Percentiles rank a stretch among this genome's conserved stretches.
These are phyloP conservation scores for Leishmania gerbilli DNA, from an alignment of 208 protist species.

Conservation along the genomic window DNA sequence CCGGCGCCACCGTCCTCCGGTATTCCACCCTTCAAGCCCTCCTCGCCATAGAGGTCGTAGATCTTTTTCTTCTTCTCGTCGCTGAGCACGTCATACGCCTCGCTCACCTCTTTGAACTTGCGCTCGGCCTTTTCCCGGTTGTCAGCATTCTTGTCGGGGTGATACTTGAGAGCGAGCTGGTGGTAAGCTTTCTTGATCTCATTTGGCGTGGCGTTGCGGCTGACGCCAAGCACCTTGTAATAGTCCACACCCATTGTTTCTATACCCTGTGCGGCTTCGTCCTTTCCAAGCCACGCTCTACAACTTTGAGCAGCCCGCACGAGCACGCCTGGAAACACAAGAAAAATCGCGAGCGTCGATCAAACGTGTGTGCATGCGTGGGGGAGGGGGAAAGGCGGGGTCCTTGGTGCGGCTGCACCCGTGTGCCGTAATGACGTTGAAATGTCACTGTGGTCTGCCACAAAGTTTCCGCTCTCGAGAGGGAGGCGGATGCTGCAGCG, in stretches of 20 bases:
- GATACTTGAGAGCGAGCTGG: constrained; percentile 91
- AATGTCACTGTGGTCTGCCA: background rate
- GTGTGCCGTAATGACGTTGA: background rate
- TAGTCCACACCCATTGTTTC: constrained; percentile 75
- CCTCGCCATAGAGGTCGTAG: constrained; percentile 98
- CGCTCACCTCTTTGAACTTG: constrained; percentile 94
- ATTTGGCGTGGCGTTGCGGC: constrained; percentile 60
- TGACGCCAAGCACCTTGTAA: constrained; percentile 87
- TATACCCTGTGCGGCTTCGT: background rate
- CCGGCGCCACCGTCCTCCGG: constrained; percentile 46
- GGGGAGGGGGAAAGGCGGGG: no score
- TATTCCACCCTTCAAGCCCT: constrained; percentile 93
- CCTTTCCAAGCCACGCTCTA: background rate
- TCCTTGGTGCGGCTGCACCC: background rate
- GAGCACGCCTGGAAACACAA: background rate
- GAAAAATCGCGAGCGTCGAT: background rate
- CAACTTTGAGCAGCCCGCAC: background rate
- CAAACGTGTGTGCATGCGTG: background rate
- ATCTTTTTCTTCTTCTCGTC: constrained; percentile 96
- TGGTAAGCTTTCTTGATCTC: constrained; percentile 94
- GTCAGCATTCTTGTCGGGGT: constrained; percentile 93
- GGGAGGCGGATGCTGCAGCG: background rate
- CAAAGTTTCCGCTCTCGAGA: background rate
- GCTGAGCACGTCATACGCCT: constrained; percentile 98
- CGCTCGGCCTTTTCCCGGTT: constrained; percentile 86